phyloP scores from a whole-genome alignment of 768 basidiomycete species.

The Tulasnella sp. region DNA sequence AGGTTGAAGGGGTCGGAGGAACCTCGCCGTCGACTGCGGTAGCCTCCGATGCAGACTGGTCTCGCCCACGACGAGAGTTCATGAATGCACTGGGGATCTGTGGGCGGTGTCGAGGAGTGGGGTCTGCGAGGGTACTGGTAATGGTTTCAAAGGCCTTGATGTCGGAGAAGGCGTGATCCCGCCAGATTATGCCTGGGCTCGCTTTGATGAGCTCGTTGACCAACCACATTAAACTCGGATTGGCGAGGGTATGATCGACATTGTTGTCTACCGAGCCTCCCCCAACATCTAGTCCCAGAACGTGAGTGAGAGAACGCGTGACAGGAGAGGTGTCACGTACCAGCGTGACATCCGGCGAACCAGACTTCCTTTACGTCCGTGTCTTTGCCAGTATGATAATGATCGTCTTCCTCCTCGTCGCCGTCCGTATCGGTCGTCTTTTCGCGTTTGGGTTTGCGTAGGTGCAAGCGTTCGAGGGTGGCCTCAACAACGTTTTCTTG shows the following conservation, averaged over 20 bases:
- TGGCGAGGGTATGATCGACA: slow-evolving; percentile 37
- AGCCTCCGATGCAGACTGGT: neutral
- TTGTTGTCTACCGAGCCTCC: slow-evolving; percentile 46
- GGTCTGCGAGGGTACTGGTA: neutral
- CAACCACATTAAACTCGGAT: slow-evolving; percentile 68
- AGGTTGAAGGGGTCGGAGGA: neutral
- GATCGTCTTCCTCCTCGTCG: neutral
- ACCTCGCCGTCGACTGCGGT: neutral
- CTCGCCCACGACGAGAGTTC: too few species aligned
- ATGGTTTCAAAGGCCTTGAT: neutral
- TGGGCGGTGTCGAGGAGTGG: neutral
- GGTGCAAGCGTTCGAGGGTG: neutral
- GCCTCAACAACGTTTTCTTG: neutral
- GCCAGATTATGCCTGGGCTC: slow-evolving; percentile 45
- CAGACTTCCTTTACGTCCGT: slow-evolving; percentile 18
- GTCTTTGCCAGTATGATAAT: neutral
- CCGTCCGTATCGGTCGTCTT: neutral
- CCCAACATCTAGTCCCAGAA: slow-evolving; percentile 73
- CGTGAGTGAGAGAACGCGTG: too few species aligned
- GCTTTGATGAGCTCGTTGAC: slow-evolving; percentile 46
- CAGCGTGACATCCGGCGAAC: slow-evolving; percentile 37
- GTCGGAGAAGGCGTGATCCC: neutral
- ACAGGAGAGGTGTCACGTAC: slow-evolving; percentile 33
- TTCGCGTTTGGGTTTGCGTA: neutral
- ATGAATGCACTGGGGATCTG: too few species aligned